These are phyloP conservation scores for Coniosporium apollinis DNA, from an alignment of 495 filamentous ascomycete species.

Conservation along the genomic window DNA sequence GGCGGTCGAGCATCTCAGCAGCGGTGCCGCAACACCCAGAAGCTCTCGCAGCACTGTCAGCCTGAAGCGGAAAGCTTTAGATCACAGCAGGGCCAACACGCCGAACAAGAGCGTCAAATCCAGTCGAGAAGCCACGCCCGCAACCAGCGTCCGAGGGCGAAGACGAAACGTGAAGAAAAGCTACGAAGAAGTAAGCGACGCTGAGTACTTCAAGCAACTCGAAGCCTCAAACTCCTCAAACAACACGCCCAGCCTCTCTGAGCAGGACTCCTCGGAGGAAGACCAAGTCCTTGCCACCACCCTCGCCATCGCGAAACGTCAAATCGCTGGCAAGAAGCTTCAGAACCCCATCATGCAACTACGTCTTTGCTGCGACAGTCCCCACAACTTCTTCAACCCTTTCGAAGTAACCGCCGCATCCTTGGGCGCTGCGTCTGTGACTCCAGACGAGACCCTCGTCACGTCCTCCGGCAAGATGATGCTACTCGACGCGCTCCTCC, in stretches of 20 bases:
- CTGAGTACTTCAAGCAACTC: slow-evolving; percentile 47
- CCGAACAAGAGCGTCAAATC: slow-evolving; percentile 59
- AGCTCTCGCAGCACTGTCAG: slow-evolving; percentile 25
- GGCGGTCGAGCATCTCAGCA: slow-evolving; percentile 45
- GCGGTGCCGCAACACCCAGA: slow-evolving; percentile 13
- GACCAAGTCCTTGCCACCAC: slow-evolving; percentile 54
- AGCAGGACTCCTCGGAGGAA: slow-evolving; percentile 37
- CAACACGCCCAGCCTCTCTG: slow-evolving; percentile 29
- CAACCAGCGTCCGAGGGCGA: slow-evolving; percentile 26
- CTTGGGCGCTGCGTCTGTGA: slow-evolving; percentile 23
- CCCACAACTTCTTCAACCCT: slow-evolving; percentile 94
- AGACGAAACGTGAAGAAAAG: slow-evolving; percentile 37
- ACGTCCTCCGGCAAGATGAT: slow-evolving; percentile 90
- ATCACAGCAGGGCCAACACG: slow-evolving; percentile 19
- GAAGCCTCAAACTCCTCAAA: slow-evolving; percentile 27
- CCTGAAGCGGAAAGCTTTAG: slow-evolving; percentile 35
- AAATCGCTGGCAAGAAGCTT: slow-evolving; percentile 81
- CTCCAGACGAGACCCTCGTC: slow-evolving; percentile 56
- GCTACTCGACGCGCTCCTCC: slow-evolving; percentile 71
- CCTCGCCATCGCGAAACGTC: slow-evolving; percentile 64
- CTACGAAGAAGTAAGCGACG: slow-evolving; percentile 62
- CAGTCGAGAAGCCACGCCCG: slow-evolving; percentile 53
- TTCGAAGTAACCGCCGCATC: slow-evolving; percentile 35
- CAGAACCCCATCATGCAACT: slow-evolving; percentile 92
- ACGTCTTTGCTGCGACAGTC: slow-evolving; percentile 77